phyloP scores from a whole-genome alignment of 1,284 basidiomycete genomes.

The Trichosporon asahii region DNA sequence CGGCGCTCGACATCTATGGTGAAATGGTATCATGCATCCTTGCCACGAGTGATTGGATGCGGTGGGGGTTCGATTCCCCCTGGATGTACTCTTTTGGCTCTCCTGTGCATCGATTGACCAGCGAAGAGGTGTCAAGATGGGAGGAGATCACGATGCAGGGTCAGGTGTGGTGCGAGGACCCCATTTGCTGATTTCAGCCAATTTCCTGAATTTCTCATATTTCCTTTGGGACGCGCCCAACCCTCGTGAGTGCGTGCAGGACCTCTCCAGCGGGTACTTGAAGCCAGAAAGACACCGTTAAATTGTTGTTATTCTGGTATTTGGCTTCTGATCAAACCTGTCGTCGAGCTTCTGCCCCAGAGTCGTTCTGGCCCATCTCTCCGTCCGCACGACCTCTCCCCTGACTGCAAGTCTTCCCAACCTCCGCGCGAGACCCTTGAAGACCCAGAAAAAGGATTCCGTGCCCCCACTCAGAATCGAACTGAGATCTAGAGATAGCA shows the following conservation, averaged over 20 bases:
- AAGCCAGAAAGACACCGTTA: too few species aligned
- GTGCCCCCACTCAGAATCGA: conserved; percentile 4
- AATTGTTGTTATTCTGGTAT: too few species aligned
- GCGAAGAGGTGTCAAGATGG: background rate
- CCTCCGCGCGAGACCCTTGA: background rate
- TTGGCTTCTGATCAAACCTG: too few species aligned
- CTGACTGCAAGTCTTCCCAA: background rate
- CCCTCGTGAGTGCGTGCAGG: background rate
- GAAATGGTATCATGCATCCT: background rate
- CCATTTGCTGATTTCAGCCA: background rate
- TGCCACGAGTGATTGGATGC: background rate
- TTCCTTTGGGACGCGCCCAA: background rate
- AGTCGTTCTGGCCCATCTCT: too few species aligned
- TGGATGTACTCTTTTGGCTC: background rate
- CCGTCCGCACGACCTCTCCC: too few species aligned
- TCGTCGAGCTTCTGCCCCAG: too few species aligned
- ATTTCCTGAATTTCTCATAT: background rate
- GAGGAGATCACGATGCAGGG: background rate
- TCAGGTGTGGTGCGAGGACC: background rate
- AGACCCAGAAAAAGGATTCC: background rate
- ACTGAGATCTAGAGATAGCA: conserved; percentile 3
- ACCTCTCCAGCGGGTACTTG: background rate
- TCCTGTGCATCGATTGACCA: background rate
- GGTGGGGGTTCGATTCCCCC: background rate
- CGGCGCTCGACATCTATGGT: background rate